Percentiles rank a stretch among this genome's conserved stretches.
These are phyloP conservation scores for Metrosideros polymorpha DNA, from an alignment of 441 rosid genomes.

Conservation along the genomic window DNA sequence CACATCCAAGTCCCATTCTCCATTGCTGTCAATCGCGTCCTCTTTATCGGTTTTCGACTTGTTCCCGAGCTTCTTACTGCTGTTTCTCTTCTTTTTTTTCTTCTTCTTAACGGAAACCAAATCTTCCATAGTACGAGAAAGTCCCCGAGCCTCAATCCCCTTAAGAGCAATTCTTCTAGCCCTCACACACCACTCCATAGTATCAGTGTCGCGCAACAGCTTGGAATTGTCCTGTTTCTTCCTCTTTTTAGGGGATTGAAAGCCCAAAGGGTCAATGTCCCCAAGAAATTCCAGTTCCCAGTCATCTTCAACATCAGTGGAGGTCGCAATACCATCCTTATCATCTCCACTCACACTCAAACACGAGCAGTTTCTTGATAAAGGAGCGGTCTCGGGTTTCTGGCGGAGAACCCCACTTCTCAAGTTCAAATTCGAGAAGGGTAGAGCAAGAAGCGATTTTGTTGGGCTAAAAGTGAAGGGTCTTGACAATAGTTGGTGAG, in stretches of 20 bases:
- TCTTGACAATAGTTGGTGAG: slow-evolving; percentile 19
- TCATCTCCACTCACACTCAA: slow-evolving; percentile 7
- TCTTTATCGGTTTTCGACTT: slow-evolving; percentile 14
- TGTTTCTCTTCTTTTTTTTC: slow-evolving; percentile 42
- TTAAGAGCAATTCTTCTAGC: slow-evolving; percentile 71
- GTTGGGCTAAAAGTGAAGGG: slow-evolving; percentile 20
- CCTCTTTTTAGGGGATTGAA: slow-evolving; percentile 50
- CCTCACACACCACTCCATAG: slow-evolving; percentile 93
- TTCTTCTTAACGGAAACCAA: slow-evolving; percentile 43
- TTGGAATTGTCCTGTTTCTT: slow-evolving; percentile 34
- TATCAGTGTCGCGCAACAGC: slow-evolving; percentile 43
- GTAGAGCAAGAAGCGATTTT: slow-evolving; percentile 11
- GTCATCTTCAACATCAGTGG: slow-evolving; percentile 9
- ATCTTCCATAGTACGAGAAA: slow-evolving; percentile 39
- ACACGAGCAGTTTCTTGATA: slow-evolving; percentile 7
- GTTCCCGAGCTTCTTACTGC: background rate
- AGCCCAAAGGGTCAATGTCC: slow-evolving; percentile 56
- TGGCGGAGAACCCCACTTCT: slow-evolving; percentile 7
- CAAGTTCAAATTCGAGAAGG: slow-evolving; percentile 11
- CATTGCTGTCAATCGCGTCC: slow-evolving; percentile 25
- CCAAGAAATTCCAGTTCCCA: slow-evolving; percentile 80
- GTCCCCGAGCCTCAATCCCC: slow-evolving; percentile 69
- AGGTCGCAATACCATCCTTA: slow-evolving; percentile 11
- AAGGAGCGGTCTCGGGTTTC: slow-evolving; percentile 10
- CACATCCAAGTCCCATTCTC: slow-evolving; percentile 17